Evolutionary conservation across 148 eudicot genomes (phyloP).

Genomic region (Nepenthes gracilis): DNA sequence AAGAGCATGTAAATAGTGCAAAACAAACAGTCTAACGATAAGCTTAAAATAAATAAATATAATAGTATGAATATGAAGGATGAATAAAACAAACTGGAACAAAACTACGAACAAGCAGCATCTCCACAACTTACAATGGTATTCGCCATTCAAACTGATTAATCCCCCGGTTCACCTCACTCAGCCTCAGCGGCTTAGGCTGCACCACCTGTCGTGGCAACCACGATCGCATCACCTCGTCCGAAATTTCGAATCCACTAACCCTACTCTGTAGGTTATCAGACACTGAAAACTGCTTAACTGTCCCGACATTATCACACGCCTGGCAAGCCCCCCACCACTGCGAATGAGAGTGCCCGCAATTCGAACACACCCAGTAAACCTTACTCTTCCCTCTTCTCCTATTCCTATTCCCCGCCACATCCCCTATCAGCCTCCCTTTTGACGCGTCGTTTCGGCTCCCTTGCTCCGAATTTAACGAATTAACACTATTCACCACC

Average conservation of each 20-base stretch:
- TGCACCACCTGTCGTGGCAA: slow-evolving; percentile 31
- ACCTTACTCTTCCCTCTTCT: slow-evolving; percentile 45
- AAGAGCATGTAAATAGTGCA: no score
- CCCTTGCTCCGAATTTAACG: slow-evolving; percentile 2
- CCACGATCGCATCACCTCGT: slow-evolving; percentile 56
- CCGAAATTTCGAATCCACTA: slow-evolving; percentile 49
- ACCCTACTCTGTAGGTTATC: slow-evolving; percentile 19
- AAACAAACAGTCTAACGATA: no score
- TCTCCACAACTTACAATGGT: slow-evolving; percentile 45
- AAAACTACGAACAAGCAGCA: background rate
- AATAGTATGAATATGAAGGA: background rate
- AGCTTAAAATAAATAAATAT: no score
- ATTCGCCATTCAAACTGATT: slow-evolving; percentile 64
- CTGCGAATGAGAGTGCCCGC: slow-evolving; percentile 65
- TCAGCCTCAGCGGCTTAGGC: slow-evolving; percentile 48
- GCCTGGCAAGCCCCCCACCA: slow-evolving; percentile 83
- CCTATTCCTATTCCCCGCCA: slow-evolving; percentile 16
- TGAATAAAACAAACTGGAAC: no score
- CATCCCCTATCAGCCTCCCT: slow-evolving; percentile 9
- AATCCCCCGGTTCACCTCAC: slow-evolving; percentile 56
- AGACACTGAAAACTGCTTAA: slow-evolving; percentile 31
- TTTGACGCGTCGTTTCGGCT: slow-evolving; percentile 2
- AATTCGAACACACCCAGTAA: slow-evolving; percentile 55
- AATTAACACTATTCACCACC: background rate
- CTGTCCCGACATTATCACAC: slow-evolving; percentile 41